phyloP scores from a whole-genome alignment of 2,329 filamentous ascomycete genomes.

The Stagonosporopsis tanaceti region DNA sequence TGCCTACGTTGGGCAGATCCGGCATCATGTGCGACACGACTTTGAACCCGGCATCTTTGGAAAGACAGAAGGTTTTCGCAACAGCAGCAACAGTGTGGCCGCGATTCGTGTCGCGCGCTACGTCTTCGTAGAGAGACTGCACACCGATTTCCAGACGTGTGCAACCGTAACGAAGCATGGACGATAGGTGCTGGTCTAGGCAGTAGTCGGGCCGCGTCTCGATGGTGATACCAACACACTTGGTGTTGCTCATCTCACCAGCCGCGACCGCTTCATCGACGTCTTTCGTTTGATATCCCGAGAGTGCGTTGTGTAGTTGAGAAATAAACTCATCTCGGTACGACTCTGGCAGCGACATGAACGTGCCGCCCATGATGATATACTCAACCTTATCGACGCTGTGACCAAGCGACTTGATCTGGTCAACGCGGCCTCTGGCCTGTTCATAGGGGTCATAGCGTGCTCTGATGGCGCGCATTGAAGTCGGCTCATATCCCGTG shows the following conservation, averaged over 20 bases:
- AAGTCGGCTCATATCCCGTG: slow-evolving; percentile 97
- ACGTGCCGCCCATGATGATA: slow-evolving; percentile 99
- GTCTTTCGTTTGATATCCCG: slow-evolving; percentile 90
- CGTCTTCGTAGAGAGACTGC: slow-evolving; percentile 96
- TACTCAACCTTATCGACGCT: slow-evolving; percentile 99
- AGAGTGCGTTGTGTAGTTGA: slow-evolving; percentile 94
- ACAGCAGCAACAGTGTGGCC: slow-evolving; percentile 96
- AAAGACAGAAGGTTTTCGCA: slow-evolving; percentile 94
- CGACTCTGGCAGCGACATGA: slow-evolving; percentile 91
- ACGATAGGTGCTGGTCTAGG: slow-evolving; percentile 89
- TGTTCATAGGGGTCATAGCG: slow-evolving; percentile 98
- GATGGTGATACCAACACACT: slow-evolving; percentile 98
- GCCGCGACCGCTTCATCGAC: slow-evolving; percentile 96
- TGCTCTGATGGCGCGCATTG: slow-evolving; percentile 96
- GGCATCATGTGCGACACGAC: slow-evolving; percentile 99
- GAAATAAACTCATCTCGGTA: slow-evolving; percentile 95
- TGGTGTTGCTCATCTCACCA: slow-evolving; percentile 95
- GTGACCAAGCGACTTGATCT: slow-evolving; percentile 93
- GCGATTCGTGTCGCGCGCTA: slow-evolving; percentile 96
- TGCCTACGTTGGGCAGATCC: slow-evolving; percentile 95
- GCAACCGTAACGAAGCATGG: slow-evolving; percentile 98
- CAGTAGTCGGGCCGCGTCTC: slow-evolving; percentile 98
- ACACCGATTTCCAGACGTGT: slow-evolving; percentile 94
- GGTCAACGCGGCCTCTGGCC: slow-evolving; percentile 92
- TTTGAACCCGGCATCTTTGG: slow-evolving; percentile 98